These are phyloP conservation scores for Rozella allomycis DNA, from an alignment of 371 early-diverging fungal species.

Conservation along the genomic window DNA sequence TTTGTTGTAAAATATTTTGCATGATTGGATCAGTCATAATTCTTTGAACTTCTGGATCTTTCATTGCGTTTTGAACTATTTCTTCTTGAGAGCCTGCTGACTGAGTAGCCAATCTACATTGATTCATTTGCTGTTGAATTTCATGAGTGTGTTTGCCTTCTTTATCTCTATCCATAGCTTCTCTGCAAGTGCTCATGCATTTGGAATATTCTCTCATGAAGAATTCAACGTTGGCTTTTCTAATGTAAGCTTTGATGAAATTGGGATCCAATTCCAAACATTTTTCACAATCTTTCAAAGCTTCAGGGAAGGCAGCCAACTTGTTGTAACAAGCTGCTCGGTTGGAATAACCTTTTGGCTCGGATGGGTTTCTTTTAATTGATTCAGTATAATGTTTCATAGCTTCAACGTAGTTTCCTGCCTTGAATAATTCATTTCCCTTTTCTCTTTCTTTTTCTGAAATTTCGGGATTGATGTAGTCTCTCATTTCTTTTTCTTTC, in stretches of 20 bases:
- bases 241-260: slow-evolving; percentile 86
- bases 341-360: slow-evolving; percentile 79
- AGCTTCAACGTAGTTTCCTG: slow-evolving; percentile 65
- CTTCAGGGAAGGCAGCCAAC: slow-evolving; percentile 79
- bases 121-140: slow-evolving; percentile 58
- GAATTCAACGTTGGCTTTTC: slow-evolving; percentile 81
- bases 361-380: slow-evolving; percentile 78
- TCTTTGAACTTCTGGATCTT: slow-evolving; percentile 73
- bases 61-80: slow-evolving; percentile 52
- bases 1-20: slow-evolving; percentile 85
- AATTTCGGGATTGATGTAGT: slow-evolving; percentile 57
- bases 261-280: slow-evolving; percentile 66
- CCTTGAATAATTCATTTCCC: slow-evolving; percentile 83
- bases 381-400: slow-evolving; percentile 87
- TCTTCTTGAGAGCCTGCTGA: slow-evolving; percentile 43
- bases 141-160: slow-evolving; percentile 54
- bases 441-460: slow-evolving; percentile 76
- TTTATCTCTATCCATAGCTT: slow-evolving; percentile 27
- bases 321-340: slow-evolving; percentile 89
- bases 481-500: slow-evolving; percentile 51
- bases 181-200: slow-evolving; percentile 53
- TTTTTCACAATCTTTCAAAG: slow-evolving; percentile 77
- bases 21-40: slow-evolving; percentile 82
- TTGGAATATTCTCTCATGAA: slow-evolving; percentile 68
- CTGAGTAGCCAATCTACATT: slow-evolving; percentile 11